Evolutionary conservation across 129 eudicot species (phyloP).

Genomic region (Pseudognaphalium luteoalbum): DNA sequence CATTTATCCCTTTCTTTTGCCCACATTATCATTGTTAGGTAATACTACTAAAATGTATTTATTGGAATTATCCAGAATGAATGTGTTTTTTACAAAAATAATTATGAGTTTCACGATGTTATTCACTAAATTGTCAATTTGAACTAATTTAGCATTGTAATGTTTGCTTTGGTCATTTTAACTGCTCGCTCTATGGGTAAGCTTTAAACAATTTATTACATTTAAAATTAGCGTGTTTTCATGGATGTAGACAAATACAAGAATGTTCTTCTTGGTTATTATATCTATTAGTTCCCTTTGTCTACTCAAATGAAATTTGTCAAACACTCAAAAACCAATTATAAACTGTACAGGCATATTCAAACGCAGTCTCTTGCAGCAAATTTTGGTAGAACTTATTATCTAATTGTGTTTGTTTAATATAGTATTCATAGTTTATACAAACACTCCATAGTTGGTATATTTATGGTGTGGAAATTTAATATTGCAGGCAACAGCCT

Average conservation of each 20-base stretch:
- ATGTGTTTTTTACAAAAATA: too few relatives aligned
- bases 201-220: background rate
- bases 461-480: slow-evolving; percentile 18
- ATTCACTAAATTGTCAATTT: too few relatives aligned
- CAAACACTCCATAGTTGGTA: background rate
- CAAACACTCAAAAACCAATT: background rate
- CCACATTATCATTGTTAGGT: too few relatives aligned
- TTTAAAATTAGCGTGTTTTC: too few relatives aligned
- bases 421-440: background rate
- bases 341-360: background rate
- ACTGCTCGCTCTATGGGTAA: background rate
- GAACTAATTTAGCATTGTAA: background rate
- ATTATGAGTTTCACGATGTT: too few relatives aligned
- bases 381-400: background rate
- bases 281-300: too few relatives aligned
- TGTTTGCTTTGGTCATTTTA: background rate
- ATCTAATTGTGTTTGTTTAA: background rate
- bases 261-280: too few relatives aligned
- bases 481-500: slow-evolving; percentile 76
- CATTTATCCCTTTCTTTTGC: too few relatives aligned
- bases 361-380: background rate
- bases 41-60: too few relatives aligned
- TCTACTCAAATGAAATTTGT: background rate
- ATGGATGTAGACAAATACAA: too few relatives aligned
- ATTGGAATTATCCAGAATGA: background rate